Percentiles rank a stretch among this genome's conserved stretches.
phyloP scores from a whole-genome alignment of 2,329 filamentous ascomycete genomes.

The Fusarium succisae region DNA sequence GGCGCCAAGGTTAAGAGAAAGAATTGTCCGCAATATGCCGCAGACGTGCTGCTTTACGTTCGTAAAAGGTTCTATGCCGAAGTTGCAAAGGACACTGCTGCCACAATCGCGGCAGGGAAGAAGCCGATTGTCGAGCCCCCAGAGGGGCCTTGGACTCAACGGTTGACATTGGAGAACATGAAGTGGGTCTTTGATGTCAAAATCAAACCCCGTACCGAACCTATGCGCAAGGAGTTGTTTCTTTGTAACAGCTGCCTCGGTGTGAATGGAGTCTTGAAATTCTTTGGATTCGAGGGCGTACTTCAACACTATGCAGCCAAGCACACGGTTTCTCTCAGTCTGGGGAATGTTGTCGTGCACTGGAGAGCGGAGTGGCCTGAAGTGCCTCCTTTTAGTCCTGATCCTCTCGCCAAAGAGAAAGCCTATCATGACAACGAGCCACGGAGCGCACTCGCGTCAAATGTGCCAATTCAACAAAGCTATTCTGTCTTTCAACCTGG shows the following conservation, averaged over 20 bases:
- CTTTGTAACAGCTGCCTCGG: slow-evolving; percentile 71
- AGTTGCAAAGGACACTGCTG: slow-evolving; percentile 62
- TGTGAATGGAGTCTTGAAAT: slow-evolving; percentile 66
- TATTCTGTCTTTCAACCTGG: slow-evolving; percentile 22
- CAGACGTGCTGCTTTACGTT: slow-evolving; percentile 74
- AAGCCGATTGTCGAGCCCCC: slow-evolving; percentile 58
- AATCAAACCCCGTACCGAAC: slow-evolving; percentile 74
- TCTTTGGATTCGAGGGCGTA: slow-evolving; percentile 80
- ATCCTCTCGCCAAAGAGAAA: slow-evolving; percentile 56
- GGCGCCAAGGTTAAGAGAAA: slow-evolving; percentile 71
- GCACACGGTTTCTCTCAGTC: slow-evolving; percentile 75
- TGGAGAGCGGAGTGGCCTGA: slow-evolving; percentile 87
- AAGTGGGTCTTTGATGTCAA: slow-evolving; percentile 85
- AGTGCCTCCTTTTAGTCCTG: slow-evolving; percentile 74
- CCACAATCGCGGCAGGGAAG: slow-evolving; percentile 56
- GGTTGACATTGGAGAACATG: slow-evolving; percentile 83
- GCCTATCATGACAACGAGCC: slow-evolving; percentile 20
- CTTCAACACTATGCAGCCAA: slow-evolving; percentile 87
- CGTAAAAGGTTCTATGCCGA: slow-evolving; percentile 73
- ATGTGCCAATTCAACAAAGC: background rate
- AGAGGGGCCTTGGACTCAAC: slow-evolving; percentile 65
- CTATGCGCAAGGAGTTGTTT: slow-evolving; percentile 76
- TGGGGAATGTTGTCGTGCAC: slow-evolving; percentile 76
- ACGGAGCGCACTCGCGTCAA: background rate
- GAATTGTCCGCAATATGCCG: slow-evolving; percentile 74